Evolutionary conservation across 441 rosid genomes (phyloP), one percentile per base, ranked within the genome.

Genomic region (Corymbia calophylla): DNA sequence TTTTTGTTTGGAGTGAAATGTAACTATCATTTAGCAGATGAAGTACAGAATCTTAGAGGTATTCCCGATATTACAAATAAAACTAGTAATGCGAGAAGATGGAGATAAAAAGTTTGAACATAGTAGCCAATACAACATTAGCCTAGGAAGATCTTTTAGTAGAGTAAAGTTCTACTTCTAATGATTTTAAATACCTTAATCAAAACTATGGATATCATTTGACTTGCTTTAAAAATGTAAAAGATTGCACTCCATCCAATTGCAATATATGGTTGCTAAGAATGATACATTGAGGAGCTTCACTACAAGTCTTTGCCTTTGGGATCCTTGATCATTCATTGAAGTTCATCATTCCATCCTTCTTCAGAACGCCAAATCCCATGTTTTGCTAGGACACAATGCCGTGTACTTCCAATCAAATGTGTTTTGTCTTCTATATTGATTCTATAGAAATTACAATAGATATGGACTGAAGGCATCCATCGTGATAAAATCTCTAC

Each of bases 291-390:
- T 35, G 16, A 35, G 49, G 15, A 35, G 1, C 82, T 48, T 73
- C 25, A 1, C 13, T 7, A 8, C 82, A 35, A 73, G 48, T 73
- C 48, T 21, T 73, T 35, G 48, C 25, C 82, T 73, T 4, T 6
- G 0, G 13, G 19, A 19, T 7, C 82, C 49, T 9, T 5, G 9
- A 35, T 73, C 48, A 35, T 19, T 29, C 82, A 32, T 17, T 68
- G 39, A 31, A 66, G 14, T 18, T 68, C 47, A 35, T 73, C 16
- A 73, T 73, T 73, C 81, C 81, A 70, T 70, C 47, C 14, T 70
- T 27, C 44, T 35, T 9, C 0, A 35, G 1, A 44, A 10, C 0
- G 2, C 16, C 3, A 2, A 73, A 73, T 73, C 49, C 13, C 15
- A 35, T 73, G 49, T 73, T 39, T 0, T 70, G 29, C 49, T 23